Percentiles rank a stretch among this genome's conserved stretches.
Conservation (phyloP, 2,329 filamentous ascomycete genomes). For the Penicillium verrucosum region DNA sequence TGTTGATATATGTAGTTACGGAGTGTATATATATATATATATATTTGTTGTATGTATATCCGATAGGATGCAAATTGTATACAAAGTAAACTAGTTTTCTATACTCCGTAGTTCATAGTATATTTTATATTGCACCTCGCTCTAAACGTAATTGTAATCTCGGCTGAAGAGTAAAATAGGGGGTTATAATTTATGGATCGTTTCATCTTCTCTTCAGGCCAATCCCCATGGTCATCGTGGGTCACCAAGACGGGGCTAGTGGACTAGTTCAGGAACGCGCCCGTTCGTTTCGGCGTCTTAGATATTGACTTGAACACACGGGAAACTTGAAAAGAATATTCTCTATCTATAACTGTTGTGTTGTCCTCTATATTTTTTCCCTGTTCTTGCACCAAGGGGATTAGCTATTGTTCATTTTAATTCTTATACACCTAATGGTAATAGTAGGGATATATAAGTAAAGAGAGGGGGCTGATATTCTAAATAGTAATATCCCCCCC, state of each 20-base stretch:
- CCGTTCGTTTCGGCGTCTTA: constrained; percentile 6
- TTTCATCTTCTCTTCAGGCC: constrained; percentile 21
- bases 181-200: constrained; percentile 3
- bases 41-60: too few relatives aligned
- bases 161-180: background rate
- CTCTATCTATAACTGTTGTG: background rate
- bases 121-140: background rate
- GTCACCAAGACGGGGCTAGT: constrained; percentile 13
- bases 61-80: background rate
- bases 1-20: background rate
- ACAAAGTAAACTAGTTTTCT: too few relatives aligned
- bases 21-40: too few relatives aligned
- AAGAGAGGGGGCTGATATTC: background rate
- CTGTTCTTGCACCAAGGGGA: background rate
- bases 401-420: background rate
- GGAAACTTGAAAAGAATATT: background rate
- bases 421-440: constrained; percentile 1
- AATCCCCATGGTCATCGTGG: constrained; percentile 19
- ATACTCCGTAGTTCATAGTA: too few relatives aligned
- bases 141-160: background rate
- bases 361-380: background rate
- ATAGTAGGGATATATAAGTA: background rate
- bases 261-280: constrained; percentile 4
- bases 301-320: background rate
- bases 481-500: background rate